phyloP scores from a whole-genome alignment of 768 basidiomycete genomes.

The Suillus weaverae region DNA sequence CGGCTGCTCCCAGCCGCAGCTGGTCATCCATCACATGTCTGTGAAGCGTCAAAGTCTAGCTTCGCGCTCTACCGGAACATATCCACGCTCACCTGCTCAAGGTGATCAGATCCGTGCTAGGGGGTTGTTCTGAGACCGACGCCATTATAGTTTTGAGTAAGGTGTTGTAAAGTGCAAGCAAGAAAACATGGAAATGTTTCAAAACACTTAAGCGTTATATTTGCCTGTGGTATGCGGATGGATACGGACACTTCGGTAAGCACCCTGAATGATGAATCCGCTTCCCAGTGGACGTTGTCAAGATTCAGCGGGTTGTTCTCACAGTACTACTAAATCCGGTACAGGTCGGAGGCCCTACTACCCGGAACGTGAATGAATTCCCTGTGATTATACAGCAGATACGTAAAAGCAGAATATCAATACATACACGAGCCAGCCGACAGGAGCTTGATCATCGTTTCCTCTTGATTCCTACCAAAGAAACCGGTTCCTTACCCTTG shows the following conservation, averaged over 20 bases:
- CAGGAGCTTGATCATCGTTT: slow-evolving; percentile 49
- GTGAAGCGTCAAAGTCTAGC: slow-evolving; percentile 11
- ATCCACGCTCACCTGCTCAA: slow-evolving; percentile 71
- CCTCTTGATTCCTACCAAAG: slow-evolving; percentile 55
- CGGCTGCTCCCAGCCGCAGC: slow-evolving; percentile 73
- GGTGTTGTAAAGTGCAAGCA: slow-evolving; percentile 3
- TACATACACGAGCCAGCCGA: slow-evolving; percentile 1
- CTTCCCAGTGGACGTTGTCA: slow-evolving; percentile 1
- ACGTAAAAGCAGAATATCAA: slow-evolving; percentile 9
- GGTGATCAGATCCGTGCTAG: slow-evolving; percentile 87
- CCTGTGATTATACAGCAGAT: slow-evolving; percentile 18
- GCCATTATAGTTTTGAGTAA: slow-evolving; percentile 29
- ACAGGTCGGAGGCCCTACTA: slow-evolving; percentile 9
- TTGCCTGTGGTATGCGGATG: slow-evolving; percentile 13
- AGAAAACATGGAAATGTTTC: slow-evolving; percentile 9
- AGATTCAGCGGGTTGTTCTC: slow-evolving; percentile 17
- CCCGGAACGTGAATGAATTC: slow-evolving; percentile 5
- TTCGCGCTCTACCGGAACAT: not conserved
- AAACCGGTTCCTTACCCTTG: slow-evolving; percentile 55
- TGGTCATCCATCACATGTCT: slow-evolving; percentile 91
- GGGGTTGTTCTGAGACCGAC: slow-evolving; percentile 52
- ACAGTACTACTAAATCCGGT: slow-evolving; percentile 24
- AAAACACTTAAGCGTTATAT: slow-evolving; percentile 3
- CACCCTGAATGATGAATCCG: not conserved
- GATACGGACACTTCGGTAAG: slow-evolving; percentile 18